A percentile compares a stretch with the other conserved stretches of the same genome.
Evolutionary conservation across 495 filamentous ascomycete genomes (phyloP).

Genomic region (Bacidia rubella): DNA sequence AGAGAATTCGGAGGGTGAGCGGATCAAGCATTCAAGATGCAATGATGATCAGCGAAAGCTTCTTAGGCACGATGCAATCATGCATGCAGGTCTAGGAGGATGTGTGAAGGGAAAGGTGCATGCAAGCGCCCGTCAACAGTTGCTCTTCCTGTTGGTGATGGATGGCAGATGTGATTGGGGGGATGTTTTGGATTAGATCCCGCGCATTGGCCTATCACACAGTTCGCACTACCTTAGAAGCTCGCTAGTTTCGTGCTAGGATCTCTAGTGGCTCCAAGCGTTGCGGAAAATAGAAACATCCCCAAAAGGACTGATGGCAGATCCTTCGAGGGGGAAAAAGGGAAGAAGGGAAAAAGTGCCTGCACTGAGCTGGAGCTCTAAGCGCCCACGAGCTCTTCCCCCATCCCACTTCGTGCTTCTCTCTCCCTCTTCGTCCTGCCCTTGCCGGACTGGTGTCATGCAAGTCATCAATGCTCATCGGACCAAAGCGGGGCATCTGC

Average conservation of each 20-base stretch:
- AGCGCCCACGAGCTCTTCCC: slow-evolving; percentile 8
- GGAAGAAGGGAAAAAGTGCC: too few species aligned
- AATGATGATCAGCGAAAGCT: background rate
- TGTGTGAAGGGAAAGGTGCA: background rate
- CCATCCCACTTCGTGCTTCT: background rate
- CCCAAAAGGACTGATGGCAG: background rate
- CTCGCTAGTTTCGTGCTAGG: background rate
- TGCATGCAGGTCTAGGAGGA: background rate
- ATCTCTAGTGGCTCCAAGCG: background rate
- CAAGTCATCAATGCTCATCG: slow-evolving; percentile 15
- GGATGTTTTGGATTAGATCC: background rate
- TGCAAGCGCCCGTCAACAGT: background rate
- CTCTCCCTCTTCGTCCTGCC: background rate
- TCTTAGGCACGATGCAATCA: background rate
- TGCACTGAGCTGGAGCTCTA: too few species aligned
- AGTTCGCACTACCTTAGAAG: slow-evolving; percentile 1
- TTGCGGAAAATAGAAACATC: background rate
- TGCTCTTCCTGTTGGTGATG: background rate
- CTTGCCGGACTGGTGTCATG: slow-evolving; percentile 4
- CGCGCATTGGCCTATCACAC: background rate
- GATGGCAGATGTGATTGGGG: background rate
- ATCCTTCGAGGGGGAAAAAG: too few species aligned
- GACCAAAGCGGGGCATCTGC: slow-evolving; percentile 4
- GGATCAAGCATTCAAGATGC: too few species aligned
- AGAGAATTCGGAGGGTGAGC: too few species aligned